phyloP scores from a whole-genome alignment of 225 moss, liverwort and hornwort genomes.

The Straminergon stramineum region DNA sequence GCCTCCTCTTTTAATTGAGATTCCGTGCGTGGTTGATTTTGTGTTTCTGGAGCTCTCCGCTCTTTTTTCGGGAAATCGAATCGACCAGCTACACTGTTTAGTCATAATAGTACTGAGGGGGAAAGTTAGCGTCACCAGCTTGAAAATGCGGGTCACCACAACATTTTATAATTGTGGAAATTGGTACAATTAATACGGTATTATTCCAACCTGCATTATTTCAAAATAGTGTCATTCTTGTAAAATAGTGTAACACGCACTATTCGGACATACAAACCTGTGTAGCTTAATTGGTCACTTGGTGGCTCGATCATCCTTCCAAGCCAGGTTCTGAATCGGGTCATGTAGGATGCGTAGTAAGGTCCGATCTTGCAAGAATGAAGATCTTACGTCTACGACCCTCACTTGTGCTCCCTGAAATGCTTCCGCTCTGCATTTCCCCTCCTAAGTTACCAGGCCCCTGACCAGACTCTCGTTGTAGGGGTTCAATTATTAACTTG shows the following conservation, averaged over 20 bases:
- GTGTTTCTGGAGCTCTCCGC: not conserved
- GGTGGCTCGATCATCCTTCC: no score
- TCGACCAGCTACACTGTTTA: not conserved
- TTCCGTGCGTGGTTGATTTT: not conserved
- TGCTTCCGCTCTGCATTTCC: not conserved
- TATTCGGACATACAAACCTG: not conserved
- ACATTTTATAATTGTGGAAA: not conserved
- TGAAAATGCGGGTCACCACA: not conserved
- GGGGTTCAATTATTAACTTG: not conserved
- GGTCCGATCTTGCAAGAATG: not conserved
- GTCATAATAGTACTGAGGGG: not conserved
- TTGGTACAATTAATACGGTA: not conserved
- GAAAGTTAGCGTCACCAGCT: not conserved
- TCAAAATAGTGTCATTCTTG: not conserved
- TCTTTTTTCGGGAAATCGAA: not conserved
- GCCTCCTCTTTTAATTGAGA: not conserved
- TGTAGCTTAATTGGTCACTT: not conserved
- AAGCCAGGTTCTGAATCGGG: not conserved
- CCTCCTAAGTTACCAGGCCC: not conserved
- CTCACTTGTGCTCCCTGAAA: not conserved
- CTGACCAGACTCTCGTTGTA: not conserved
- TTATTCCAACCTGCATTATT: not conserved
- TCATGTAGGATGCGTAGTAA: not conserved
- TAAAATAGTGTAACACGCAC: accelerated
- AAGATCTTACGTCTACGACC: not conserved